Percentiles rank a stretch among this genome's conserved stretches.
Conservation (phyloP, 2,329 filamentous ascomycete species). For the Periconia sp. region DNA sequence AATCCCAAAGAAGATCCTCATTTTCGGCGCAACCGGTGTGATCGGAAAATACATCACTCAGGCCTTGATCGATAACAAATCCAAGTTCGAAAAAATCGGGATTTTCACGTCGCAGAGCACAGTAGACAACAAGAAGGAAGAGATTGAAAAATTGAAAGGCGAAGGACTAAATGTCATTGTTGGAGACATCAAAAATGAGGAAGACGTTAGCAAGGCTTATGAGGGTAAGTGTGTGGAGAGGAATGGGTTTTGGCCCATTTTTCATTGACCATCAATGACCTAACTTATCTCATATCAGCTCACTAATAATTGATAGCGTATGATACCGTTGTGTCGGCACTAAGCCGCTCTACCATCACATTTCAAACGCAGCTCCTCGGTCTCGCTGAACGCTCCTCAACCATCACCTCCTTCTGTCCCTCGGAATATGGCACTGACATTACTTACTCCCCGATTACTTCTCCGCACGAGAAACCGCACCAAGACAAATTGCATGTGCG, state of each 20-base stretch:
- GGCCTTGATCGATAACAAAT: conserved; percentile 51
- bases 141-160: conserved; percentile 51
- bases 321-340: conserved; percentile 66
- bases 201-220: conserved; percentile 60
- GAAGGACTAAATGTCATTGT: conserved; percentile 57
- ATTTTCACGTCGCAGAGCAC: conserved; percentile 60
- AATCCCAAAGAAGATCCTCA: conserved; percentile 48
- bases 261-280: no score
- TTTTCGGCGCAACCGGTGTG: conserved; percentile 57
- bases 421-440: conserved; percentile 47
- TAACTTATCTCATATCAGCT: background rate
- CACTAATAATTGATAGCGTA: conserved; percentile 44
- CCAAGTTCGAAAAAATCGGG: conserved; percentile 53
- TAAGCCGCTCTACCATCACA: conserved; percentile 65
- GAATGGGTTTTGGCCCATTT: no score
- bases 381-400: conserved; percentile 57
- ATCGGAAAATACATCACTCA: conserved; percentile 56
- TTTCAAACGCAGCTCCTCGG: conserved; percentile 64
- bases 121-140: conserved; percentile 51
- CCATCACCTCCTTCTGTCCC: conserved; percentile 66
- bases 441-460: conserved; percentile 61
- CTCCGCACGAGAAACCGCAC: conserved; percentile 65
- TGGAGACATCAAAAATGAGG: conserved; percentile 56
- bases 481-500: conserved; percentile 71
- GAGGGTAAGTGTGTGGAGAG: conserved; percentile 37